phyloP scores from a whole-genome alignment of 257 asterid genomes.

The Nicotiana noctiflora region DNA sequence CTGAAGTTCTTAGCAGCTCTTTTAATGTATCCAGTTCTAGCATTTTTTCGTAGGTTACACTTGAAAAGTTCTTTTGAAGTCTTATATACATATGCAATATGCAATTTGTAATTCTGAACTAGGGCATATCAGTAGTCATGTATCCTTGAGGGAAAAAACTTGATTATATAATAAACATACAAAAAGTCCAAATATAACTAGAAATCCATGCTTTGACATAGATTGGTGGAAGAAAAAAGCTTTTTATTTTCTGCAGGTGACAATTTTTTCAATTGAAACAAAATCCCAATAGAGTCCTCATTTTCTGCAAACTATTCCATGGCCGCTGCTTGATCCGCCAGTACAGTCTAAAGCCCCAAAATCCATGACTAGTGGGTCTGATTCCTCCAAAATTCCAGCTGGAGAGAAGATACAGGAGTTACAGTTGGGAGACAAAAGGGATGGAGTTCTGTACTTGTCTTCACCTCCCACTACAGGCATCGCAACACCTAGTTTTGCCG shows the following conservation, averaged over 20 bases:
- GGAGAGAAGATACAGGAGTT: slow-evolving; percentile 26
- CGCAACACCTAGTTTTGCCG: slow-evolving; percentile 39
- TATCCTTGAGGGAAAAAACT: neutral
- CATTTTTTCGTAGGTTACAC: neutral
- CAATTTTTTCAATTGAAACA: neutral
- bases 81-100: neutral
- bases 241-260: neutral
- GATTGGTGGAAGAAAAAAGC: neutral
- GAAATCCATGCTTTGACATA: neutral
- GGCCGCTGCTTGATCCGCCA: slow-evolving; percentile 21
- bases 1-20: neutral
- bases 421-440: slow-evolving; percentile 38
- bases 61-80: neutral
- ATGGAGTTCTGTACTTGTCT: slow-evolving; percentile 38
- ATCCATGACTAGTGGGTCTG: slow-evolving; percentile 13
- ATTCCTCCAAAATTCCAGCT: slow-evolving; percentile 1
- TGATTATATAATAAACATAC: neutral
- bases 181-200: neutral
- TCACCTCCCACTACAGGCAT: slow-evolving; percentile 66
- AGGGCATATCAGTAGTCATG: neutral
- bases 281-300: slow-evolving; percentile 6
- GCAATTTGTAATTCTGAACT: neutral
- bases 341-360: slow-evolving; percentile 28
- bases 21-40: neutral
- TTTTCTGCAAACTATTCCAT: slow-evolving; percentile 38